These are phyloP conservation scores for Mediolabrus comicus DNA, from an alignment of 108 stramenopile genomes.

Conservation along the genomic window DNA sequence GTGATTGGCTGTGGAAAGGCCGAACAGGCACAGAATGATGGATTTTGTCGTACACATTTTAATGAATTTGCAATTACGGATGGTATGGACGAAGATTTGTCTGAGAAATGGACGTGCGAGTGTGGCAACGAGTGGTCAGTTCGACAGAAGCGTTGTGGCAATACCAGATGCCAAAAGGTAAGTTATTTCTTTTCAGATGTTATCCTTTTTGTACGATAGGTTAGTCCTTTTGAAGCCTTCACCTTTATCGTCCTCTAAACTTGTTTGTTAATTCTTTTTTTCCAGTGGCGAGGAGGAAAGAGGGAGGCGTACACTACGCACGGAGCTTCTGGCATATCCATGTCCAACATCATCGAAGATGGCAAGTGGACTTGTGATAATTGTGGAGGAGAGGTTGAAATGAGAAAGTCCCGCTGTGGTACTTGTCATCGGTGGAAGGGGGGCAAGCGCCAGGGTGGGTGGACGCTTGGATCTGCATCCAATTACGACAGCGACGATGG, in stretches of 20 bases:
- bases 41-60: slow-evolving; percentile 13
- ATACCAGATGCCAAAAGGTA: background rate
- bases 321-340: background rate
- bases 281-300: slow-evolving; percentile 14
- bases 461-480: slow-evolving; percentile 4
- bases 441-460: slow-evolving; percentile 13
- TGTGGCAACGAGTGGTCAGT: slow-evolving; percentile 3
- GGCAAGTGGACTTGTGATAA: slow-evolving; percentile 16
- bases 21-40: slow-evolving; percentile 18
- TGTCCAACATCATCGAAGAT: background rate
- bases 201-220: background rate
- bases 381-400: slow-evolving; percentile 12
- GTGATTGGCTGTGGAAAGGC: slow-evolving; percentile 14
- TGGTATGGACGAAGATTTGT: background rate
- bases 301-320: slow-evolving; percentile 1
- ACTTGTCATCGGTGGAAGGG: slow-evolving; percentile 32
- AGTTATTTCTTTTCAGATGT: background rate
- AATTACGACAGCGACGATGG: slow-evolving; percentile 18
- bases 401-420: slow-evolving; percentile 20
- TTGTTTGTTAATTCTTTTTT: background rate
- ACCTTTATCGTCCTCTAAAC: too few relatives aligned
- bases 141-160: slow-evolving; percentile 14
- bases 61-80: background rate
- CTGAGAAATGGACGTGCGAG: slow-evolving; percentile 18
- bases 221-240: too few relatives aligned